phyloP scores from a whole-genome alignment of 2,329 filamentous ascomycete genomes.

The Fusarium sp. region DNA sequence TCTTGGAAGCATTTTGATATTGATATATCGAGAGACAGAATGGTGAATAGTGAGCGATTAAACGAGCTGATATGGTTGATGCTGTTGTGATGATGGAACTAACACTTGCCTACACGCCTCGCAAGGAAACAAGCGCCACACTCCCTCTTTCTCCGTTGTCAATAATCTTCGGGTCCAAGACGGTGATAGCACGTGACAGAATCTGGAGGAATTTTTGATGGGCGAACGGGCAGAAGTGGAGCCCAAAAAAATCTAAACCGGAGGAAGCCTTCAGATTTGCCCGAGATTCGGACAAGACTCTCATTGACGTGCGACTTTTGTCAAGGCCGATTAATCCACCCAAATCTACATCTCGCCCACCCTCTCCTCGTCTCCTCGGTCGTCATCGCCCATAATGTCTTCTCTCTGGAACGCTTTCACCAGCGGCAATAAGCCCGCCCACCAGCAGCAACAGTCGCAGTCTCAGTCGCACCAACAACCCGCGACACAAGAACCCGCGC shows the following conservation, averaged over 20 bases:
- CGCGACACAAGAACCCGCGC: conserved; percentile 61
- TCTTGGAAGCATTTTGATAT: too few relatives aligned
- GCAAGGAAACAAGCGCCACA: too few relatives aligned
- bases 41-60: too few relatives aligned
- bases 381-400: conserved; percentile 58
- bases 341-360: conserved; percentile 33
- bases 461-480: conserved; percentile 52
- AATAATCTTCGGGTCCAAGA: conserved; percentile 10
- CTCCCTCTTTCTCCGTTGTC: background rate
- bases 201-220: conserved; percentile 27
- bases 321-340: conserved; percentile 32
- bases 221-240: conserved; percentile 30
- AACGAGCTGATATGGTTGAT: too few relatives aligned
- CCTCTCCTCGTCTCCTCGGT: conserved; percentile 24
- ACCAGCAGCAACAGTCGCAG: conserved; percentile 57
- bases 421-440: conserved; percentile 64
- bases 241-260: conserved; percentile 48
- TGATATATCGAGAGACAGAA: too few relatives aligned
- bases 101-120: too few relatives aligned
- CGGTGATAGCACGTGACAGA: conserved; percentile 31
- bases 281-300: conserved; percentile 42
- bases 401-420: conserved; percentile 72
- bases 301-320: conserved; percentile 41
- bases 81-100: too few relatives aligned
- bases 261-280: conserved; percentile 41